Conservation (phyloP, 768 basidiomycete species). For the Termitomyces sp. region DNA sequence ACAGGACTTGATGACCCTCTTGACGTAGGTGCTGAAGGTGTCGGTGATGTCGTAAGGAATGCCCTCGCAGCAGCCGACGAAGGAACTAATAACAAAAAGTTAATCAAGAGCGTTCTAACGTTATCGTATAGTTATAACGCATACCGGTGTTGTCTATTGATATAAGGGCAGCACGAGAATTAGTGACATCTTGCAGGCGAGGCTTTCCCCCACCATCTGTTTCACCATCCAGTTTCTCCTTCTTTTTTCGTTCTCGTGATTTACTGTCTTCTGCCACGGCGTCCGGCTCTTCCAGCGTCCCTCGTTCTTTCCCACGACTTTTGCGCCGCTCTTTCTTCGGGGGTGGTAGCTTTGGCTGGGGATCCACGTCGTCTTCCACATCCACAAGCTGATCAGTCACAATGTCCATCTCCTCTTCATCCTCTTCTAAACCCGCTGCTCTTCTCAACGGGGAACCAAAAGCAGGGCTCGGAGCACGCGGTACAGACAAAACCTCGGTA, state of each 20-base stretch:
- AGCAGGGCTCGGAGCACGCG: slow-evolving; percentile 61
- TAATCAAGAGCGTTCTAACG: not conserved
- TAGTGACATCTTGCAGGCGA: slow-evolving; percentile 63
- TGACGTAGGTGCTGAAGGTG: slow-evolving; percentile 43
- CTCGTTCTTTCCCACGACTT: slow-evolving; percentile 37
- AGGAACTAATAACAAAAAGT: slow-evolving; percentile 9
- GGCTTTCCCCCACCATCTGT: slow-evolving; percentile 36
- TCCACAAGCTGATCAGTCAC: slow-evolving; percentile 27
- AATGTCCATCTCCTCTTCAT: slow-evolving; percentile 46
- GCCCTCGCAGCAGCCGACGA: slow-evolving; percentile 11
- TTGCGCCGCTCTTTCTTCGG: slow-evolving; percentile 45
- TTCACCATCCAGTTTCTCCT: slow-evolving; percentile 26
- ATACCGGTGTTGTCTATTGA: slow-evolving; percentile 41
- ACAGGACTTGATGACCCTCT: slow-evolving; percentile 42
- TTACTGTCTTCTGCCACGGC: slow-evolving; percentile 8
- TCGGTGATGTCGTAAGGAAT: slow-evolving; percentile 26
- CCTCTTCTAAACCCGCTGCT: slow-evolving; percentile 51
- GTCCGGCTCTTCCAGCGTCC: slow-evolving; percentile 24
- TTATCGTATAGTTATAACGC: not conserved
- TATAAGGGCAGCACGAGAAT: slow-evolving; percentile 41
- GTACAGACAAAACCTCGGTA: slow-evolving; percentile 35
- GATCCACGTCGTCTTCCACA: slow-evolving; percentile 29
- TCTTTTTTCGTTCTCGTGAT: slow-evolving; percentile 29
- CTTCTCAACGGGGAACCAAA: slow-evolving; percentile 59
- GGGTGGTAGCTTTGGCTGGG: slow-evolving; percentile 15